These are phyloP conservation scores for Casuarina cunninghamiana DNA, from an alignment of 306 rosid species.

Conservation along the genomic window DNA sequence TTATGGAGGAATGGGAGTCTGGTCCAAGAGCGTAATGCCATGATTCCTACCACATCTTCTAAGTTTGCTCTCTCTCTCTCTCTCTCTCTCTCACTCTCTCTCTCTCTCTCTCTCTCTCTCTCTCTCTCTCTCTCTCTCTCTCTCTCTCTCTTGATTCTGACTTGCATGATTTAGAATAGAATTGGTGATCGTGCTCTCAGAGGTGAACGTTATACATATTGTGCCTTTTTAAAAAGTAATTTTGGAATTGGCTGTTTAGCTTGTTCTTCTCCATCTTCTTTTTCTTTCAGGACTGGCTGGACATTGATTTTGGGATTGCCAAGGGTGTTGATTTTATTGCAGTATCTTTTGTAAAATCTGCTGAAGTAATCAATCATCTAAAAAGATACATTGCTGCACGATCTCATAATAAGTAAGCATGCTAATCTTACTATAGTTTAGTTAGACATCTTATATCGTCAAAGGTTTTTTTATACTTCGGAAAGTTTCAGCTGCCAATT, in stretches of 20 bases:
- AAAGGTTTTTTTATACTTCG: background rate
- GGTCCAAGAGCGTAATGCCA: background rate
- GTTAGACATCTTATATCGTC: background rate
- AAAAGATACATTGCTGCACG: slow-evolving; percentile 96
- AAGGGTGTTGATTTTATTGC: slow-evolving; percentile 95
- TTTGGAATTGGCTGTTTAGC: too few relatives aligned
- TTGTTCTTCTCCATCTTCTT: background rate
- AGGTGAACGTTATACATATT: too few relatives aligned
- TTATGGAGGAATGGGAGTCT: background rate
- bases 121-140: background rate
- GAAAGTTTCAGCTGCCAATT: background rate
- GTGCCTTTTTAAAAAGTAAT: background rate
- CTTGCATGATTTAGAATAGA: too few relatives aligned
- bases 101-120: background rate
- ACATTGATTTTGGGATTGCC: slow-evolving; percentile 95
- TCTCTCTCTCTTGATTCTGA: background rate
- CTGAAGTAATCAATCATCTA: slow-evolving; percentile 96
- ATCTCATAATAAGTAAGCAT: slow-evolving; percentile 61
- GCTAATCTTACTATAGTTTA: background rate
- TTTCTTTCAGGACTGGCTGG: slow-evolving; percentile 84
- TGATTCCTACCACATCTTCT: background rate
- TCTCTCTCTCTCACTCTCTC: background rate
- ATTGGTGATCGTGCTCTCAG: too few relatives aligned
- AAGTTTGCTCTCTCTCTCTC: background rate
- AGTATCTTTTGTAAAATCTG: slow-evolving; percentile 94